Evolutionary conservation across 495 filamentous ascomycete genomes (phyloP).

Genomic region (Penicillium fimorum): DNA sequence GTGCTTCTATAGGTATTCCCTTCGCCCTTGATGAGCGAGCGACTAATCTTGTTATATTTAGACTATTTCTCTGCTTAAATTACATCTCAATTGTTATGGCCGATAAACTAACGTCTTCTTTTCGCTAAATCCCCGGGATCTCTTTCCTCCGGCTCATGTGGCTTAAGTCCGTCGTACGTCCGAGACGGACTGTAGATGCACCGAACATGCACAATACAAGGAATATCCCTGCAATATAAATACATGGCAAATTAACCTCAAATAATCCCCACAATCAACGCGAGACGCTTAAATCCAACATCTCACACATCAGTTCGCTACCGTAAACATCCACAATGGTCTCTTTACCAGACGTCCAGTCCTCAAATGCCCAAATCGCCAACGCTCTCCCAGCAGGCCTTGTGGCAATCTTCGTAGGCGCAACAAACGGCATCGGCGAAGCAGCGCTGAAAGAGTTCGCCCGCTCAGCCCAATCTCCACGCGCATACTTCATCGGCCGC

Average conservation of each 20-base stretch:
- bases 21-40: too few species aligned
- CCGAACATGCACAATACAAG: not conserved
- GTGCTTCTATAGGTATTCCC: too few species aligned
- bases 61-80: too few species aligned
- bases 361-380: conserved; percentile 40
- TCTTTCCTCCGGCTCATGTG: not conserved
- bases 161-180: not conserved
- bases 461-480: conserved; percentile 38
- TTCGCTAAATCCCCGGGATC: too few species aligned
- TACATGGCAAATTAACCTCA: not conserved
- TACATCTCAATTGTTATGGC: too few species aligned
- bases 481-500: conserved; percentile 49
- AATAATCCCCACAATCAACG: not conserved
- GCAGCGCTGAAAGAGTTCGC: conserved; percentile 54
- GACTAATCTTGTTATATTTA: too few species aligned
- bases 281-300: not conserved
- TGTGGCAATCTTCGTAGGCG: conserved; percentile 60
- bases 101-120: too few species aligned
- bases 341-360: conserved; percentile 30
- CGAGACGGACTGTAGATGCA: not conserved
- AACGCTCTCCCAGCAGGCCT: conserved; percentile 38
- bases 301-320: not conserved
- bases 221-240: not conserved
- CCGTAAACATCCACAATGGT: conserved; percentile 30
- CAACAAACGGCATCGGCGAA: conserved; percentile 61